Conservation (phyloP, 371 early-diverging fungal species). For the Mucor racemosus region DNA sequence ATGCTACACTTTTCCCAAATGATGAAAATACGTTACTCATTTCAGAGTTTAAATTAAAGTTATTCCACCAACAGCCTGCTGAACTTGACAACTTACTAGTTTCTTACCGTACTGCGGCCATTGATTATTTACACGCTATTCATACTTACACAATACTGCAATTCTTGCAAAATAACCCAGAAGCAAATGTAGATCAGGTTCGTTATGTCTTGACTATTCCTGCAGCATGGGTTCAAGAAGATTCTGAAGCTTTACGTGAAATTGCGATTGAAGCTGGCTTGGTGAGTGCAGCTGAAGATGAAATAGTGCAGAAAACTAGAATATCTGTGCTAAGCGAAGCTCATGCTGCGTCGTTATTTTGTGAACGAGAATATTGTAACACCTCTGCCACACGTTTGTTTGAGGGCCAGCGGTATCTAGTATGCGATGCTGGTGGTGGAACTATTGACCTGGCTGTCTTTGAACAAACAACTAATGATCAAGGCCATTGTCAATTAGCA, state of each 20-base stretch:
- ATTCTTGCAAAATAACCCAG: background rate
- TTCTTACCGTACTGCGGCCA: conserved; percentile 8
- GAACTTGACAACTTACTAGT: background rate
- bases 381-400: background rate
- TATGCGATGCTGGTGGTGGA: conserved; percentile 30
- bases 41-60: conserved; percentile 6
- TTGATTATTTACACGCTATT: conserved; percentile 14
- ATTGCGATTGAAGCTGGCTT: conserved; percentile 47
- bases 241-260: conserved; percentile 42
- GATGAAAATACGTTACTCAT: background rate
- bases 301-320: conserved; percentile 23
- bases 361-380: conserved; percentile 28
- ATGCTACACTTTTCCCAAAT: background rate
- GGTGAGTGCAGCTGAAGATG: conserved; percentile 33
- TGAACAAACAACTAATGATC: conserved; percentile 17
- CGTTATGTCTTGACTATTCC: conserved; percentile 42
- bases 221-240: conserved; percentile 49
- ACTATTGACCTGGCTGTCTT: conserved; percentile 42
- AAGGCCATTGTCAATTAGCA: conserved; percentile 11
- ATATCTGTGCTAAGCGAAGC: conserved; percentile 46
- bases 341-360: conserved; percentile 51
- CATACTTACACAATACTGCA: conserved; percentile 9
- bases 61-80: background rate
- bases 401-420: background rate
- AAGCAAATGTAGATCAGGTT: background rate